phyloP scores from a whole-genome alignment of 2,329 filamentous ascomycete species.

The Mariannaea sp. region DNA sequence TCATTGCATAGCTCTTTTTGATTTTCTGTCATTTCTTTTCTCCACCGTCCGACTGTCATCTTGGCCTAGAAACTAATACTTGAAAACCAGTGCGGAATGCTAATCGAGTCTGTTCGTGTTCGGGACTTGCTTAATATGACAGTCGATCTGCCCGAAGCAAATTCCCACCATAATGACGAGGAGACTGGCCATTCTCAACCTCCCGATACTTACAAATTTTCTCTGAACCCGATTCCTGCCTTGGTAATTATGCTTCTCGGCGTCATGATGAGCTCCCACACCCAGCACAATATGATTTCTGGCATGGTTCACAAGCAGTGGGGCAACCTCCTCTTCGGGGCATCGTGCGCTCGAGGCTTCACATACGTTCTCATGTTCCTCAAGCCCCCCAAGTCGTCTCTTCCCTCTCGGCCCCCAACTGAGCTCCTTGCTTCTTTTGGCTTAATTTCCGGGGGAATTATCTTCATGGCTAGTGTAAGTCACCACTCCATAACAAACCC shows the following conservation, averaged over 20 bases:
- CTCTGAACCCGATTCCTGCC: conserved; percentile 86
- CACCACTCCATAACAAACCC: neutral
- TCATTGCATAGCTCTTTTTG: conserved; percentile 29
- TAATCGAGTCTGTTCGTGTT: conserved; percentile 75
- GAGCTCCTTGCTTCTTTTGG: conserved; percentile 89
- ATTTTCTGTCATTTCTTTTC: too few species aligned
- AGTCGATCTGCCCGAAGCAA: conserved; percentile 44
- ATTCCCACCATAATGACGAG: conserved; percentile 47
- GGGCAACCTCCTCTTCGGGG: conserved; percentile 83
- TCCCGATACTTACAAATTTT: conserved; percentile 72
- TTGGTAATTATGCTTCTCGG: conserved; percentile 86
- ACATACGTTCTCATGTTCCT: conserved; percentile 84
- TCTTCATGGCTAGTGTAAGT: conserved; percentile 90
- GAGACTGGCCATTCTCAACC: conserved; percentile 55
- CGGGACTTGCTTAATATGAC: conserved; percentile 68
- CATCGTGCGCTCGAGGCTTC: conserved; percentile 74
- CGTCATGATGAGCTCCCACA: conserved; percentile 94
- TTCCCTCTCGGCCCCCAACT: conserved; percentile 84
- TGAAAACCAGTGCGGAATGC: conserved; percentile 72
- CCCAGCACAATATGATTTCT: conserved; percentile 80
- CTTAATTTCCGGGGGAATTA: conserved; percentile 81
- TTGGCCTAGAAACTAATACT: conserved; percentile 27
- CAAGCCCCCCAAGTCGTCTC: conserved; percentile 76
- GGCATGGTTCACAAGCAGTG: conserved; percentile 94
- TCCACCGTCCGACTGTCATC: neutral